Percentiles rank a stretch among this genome's conserved stretches.
phyloP scores from a whole-genome alignment of 352 stramenopile genomes.

The Blastocystis sp. region DNA sequence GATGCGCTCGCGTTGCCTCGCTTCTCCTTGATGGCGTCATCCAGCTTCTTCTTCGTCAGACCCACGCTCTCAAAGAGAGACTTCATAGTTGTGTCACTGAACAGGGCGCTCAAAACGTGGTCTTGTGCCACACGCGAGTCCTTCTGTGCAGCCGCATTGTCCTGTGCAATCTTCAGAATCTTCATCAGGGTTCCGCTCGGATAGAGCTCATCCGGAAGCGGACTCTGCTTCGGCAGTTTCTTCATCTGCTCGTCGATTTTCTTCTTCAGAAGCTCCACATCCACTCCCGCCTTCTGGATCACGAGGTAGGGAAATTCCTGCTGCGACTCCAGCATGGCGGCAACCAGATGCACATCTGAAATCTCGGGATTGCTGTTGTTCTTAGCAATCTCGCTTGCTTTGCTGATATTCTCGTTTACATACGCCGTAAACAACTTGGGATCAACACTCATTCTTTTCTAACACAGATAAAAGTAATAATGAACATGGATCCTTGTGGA shows the following conservation, averaged over 20 bases:
- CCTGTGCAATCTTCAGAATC: constrained; percentile 71
- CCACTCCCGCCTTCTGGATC: constrained; percentile 63
- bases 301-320: constrained; percentile 66
- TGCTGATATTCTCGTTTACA: constrained; percentile 1
- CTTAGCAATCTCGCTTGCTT: constrained; percentile 17
- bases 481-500: not conserved
- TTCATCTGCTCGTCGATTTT: constrained; percentile 65
- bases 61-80: constrained; percentile 67
- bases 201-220: constrained; percentile 66
- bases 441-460: constrained; percentile 42
- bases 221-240: constrained; percentile 68
- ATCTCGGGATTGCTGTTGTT: constrained; percentile 36
- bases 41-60: constrained; percentile 67
- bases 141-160: constrained; percentile 70
- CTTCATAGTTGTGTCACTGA: constrained; percentile 65
- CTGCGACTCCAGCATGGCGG: constrained; percentile 68
- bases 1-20: constrained; percentile 68
- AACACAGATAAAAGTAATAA: not conserved
- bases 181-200: constrained; percentile 68
- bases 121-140: constrained; percentile 71
- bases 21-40: constrained; percentile 66
- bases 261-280: constrained; percentile 63
- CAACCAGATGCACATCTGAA: constrained; percentile 60
- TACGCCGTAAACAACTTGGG: not conserved
- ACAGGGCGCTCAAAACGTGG: constrained; percentile 69